Conservation (phyloP, 2,329 filamentous ascomycete species). For the Nemania sp. region DNA sequence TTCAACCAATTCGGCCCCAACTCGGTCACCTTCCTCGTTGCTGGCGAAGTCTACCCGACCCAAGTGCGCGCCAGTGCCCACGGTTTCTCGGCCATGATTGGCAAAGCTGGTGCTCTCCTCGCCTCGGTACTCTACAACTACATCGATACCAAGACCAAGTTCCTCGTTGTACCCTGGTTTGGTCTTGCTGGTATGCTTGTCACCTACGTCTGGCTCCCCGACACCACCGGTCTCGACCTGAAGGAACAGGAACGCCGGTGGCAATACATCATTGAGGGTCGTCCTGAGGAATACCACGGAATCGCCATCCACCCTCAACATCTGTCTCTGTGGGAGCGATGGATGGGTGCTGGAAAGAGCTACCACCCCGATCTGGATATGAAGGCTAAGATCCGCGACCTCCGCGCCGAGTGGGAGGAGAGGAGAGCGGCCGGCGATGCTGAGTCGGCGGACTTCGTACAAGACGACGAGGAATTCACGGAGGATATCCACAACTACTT, state of each 20-base stretch:
- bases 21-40: constrained; percentile 94
- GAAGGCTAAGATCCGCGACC: constrained; percentile 85
- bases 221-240: constrained; percentile 94
- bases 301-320: constrained; percentile 92
- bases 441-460: constrained; percentile 51
- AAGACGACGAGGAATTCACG: constrained; percentile 64
- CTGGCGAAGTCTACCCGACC: constrained; percentile 95
- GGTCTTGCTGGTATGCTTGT: constrained; percentile 87
- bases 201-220: constrained; percentile 89
- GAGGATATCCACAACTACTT: constrained; percentile 68
- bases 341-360: constrained; percentile 80
- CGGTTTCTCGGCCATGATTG: constrained; percentile 91
- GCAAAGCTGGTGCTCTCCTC: constrained; percentile 88
- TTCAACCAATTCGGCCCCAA: constrained; percentile 99
- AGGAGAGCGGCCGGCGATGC: constrained; percentile 63
- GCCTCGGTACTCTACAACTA: constrained; percentile 95
- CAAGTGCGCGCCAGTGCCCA: constrained; percentile 93
- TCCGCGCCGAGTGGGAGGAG: constrained; percentile 73
- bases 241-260: constrained; percentile 98
- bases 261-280: constrained; percentile 84
- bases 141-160: constrained; percentile 85
- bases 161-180: constrained; percentile 93
- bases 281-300: constrained; percentile 87
- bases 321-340: constrained; percentile 87
- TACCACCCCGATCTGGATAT: constrained; percentile 89